Base-by-base conservation (phyloP, 352 stramenopile species). In the Phytophthora pini region DNA sequence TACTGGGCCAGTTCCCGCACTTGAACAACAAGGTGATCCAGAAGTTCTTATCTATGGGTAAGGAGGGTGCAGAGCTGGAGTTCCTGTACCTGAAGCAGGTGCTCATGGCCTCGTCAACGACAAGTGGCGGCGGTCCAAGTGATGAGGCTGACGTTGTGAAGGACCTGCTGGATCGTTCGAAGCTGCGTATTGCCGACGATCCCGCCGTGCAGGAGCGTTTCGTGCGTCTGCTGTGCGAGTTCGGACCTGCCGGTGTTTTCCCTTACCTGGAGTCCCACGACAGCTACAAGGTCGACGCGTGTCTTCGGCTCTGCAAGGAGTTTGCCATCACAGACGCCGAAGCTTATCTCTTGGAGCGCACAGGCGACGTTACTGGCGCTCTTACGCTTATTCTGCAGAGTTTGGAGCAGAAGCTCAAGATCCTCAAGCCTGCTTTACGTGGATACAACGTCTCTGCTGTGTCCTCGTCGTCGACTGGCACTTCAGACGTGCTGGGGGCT, bases 341-440 rank as follows among this genome's bases (percentile, higher is more conserved):
- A 65, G 93, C 93, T 4, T 98, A 98, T 69, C 64, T 98, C 47
- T 76, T 98, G 6, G 95, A 98, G 59, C 80, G 90, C 31, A 98
- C 93, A 47, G 95, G 94, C 29, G 94, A 98, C 70, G 93, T 98
- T 3, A 96, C 84, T n/a, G 93, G 92, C 39, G 94, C 92, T 9
- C 72, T 98, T 11, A 94, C 92, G 39, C 71, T 98, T 9, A 98
- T 98, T 66, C 67, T 98, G 13, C 79, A 97, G 68, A 98, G 84
- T 26, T 69, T 98, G 40, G 93, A 98, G 56, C 90, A 95, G 64
- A 93, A 97, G 54, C 83, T 98, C 44, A 97, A 98, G 77, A 88
- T 90, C 27, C 68, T 98, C 10, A 96, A 96, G 58, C 85, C 82
- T 20, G 88, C 91, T 12, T 55, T 98, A 5, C 81, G 89, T 65